phyloP scores from a whole-genome alignment of 2,329 filamentous ascomycete genomes.

The Rhytidhysteron rufulum region DNA sequence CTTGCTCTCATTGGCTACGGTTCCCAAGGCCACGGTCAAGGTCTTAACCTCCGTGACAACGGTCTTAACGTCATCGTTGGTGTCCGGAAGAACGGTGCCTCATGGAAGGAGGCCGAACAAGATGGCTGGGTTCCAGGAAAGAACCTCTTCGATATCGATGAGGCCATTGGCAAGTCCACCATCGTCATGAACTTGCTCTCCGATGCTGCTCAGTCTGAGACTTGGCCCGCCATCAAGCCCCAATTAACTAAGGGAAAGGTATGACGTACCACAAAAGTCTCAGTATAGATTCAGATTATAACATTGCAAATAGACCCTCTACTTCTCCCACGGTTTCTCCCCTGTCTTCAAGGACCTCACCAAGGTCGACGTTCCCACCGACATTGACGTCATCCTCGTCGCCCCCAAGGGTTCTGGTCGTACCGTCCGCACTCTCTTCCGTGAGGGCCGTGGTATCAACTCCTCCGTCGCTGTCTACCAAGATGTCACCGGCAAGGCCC shows the following conservation, averaged over 20 bases:
- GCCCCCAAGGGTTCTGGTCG: slow-evolving; percentile 98
- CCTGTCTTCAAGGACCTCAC: slow-evolving; percentile 99
- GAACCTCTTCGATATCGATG: slow-evolving; percentile 98
- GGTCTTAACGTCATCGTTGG: slow-evolving; percentile 98
- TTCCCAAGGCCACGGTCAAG: slow-evolving; percentile 97
- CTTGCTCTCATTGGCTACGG: slow-evolving; percentile 98
- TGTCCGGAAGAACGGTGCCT: slow-evolving; percentile 96
- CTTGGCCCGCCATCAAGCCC: slow-evolving; percentile 97
- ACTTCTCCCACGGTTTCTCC: slow-evolving; percentile 99
- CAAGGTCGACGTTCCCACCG: slow-evolving; percentile 92
- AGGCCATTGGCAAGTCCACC: slow-evolving; percentile 89
- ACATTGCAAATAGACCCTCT: slow-evolving; percentile 68
- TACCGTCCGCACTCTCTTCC: slow-evolving; percentile 97
- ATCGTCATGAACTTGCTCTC: slow-evolving; percentile 99
- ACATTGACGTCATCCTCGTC: slow-evolving; percentile 99
- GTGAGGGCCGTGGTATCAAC: slow-evolving; percentile 99
- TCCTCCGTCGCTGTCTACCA: slow-evolving; percentile 97
- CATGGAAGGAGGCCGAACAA: slow-evolving; percentile 95
- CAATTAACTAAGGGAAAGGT: slow-evolving; percentile 98
- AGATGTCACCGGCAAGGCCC: slow-evolving; percentile 94
- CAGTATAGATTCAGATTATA: slow-evolving; percentile 14
- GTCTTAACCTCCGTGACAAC: slow-evolving; percentile 99
- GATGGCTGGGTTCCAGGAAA: slow-evolving; percentile 98
- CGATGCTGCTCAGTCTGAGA: slow-evolving; percentile 97
- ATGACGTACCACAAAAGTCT: slow-evolving; percentile 27